Evolutionary conservation across 169 alveolate genomes (phyloP), one percentile per base, ranked within the genome.

Genomic region (Theileria luwenshuni): DNA sequence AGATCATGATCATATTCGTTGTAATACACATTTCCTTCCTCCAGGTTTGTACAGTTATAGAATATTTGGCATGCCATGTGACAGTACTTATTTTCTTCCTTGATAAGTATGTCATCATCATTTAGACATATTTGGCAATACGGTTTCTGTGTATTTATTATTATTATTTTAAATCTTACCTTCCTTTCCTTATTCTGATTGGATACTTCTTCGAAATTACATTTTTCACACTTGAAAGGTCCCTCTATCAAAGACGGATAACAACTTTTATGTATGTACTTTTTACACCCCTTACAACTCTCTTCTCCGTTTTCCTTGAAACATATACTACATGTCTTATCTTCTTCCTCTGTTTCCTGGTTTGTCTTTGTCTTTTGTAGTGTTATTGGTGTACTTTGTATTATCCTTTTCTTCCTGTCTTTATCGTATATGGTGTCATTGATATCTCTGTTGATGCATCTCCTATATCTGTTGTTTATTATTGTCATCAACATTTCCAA

Each of bases 21-120:
- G 17, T 54, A 23, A 54, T 33, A 54, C 27, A 38, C 27, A 8
- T 54, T n/a, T 3, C n/a, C n/a, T 38, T n/a, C 33, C 45, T 38
- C 17, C 17, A 5, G 10, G 45, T 38, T 10, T 10, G 10, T 5
- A 38, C 33, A 25, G 33, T 54, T 54, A 38, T 13, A 54, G 3
- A 54, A 19, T 2, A 23, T 54, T 25, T 54, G 8, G 33, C 63
- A 54, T 3, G 27, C 8, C 19, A 54, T 21, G 33, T 54, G 63
- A n/a, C 27, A 54, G 33, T 54, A 54, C 23, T 3, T 54, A 8
- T 54, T 27, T 23, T 54, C 33, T 1, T 23, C 8, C 33, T 54
- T 54, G 27, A 54, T 54, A 19, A 54, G 63, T 2, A 54, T 54
- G 7, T 8, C 63, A 23, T 54, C 63, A 54, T 38, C 7, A 2